Conservation (phyloP, 2,329 filamentous ascomycete species). For the Aspergillus tubingensis region DNA sequence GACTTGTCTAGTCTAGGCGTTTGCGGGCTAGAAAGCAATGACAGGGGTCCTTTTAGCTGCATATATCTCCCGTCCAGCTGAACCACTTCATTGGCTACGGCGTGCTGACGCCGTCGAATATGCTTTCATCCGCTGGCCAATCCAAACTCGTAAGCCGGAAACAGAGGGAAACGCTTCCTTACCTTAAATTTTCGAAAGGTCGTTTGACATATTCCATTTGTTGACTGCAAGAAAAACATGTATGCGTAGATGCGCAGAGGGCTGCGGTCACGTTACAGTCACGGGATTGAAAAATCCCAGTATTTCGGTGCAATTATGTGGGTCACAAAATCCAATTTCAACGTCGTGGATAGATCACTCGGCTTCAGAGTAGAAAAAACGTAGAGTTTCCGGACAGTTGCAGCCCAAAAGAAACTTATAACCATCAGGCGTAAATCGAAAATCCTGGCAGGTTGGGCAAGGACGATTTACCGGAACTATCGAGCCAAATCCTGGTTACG, state of each 20-base stretch:
- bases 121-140: conserved; percentile 28
- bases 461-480: conserved; percentile 21
- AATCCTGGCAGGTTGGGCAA: conserved; percentile 27
- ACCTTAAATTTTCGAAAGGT: conserved; percentile 28
- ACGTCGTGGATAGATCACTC: conserved; percentile 31
- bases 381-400: conserved; percentile 6
- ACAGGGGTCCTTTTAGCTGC: conserved; percentile 31
- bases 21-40: conserved; percentile 15
- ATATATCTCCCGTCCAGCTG: conserved; percentile 27
- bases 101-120: conserved; percentile 26
- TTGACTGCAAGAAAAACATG: conserved; percentile 25
- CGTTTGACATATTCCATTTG: conserved; percentile 35
- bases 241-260: conserved; percentile 36
- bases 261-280: conserved; percentile 38
- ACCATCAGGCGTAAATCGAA: conserved; percentile 4
- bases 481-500: conserved; percentile 30
- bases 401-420: background rate
- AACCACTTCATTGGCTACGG: conserved; percentile 29
- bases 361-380: conserved; percentile 6
- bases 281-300: conserved; percentile 43
- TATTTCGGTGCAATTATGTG: conserved; percentile 39
- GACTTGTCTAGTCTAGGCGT: conserved; percentile 10
- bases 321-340: conserved; percentile 43
- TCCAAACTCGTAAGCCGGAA: conserved; percentile 20
- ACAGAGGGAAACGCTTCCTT: conserved; percentile 24